Percentiles rank a stretch among this genome's conserved stretches.
Conservation (phyloP, 352 stramenopile species). For the Globisporangium alternatum region DNA sequence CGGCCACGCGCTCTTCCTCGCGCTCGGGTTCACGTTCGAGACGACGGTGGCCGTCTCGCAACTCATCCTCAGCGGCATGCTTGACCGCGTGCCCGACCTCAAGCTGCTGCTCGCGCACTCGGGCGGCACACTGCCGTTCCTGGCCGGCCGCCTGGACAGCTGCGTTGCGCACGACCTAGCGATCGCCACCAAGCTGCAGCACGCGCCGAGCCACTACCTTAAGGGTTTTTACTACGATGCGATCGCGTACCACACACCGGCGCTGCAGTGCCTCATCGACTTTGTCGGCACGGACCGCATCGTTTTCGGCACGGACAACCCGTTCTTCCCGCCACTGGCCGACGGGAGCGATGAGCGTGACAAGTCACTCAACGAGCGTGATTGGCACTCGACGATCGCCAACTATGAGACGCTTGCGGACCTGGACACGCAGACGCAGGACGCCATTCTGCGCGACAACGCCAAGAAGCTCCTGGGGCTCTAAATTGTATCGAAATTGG, state of each 20-base stretch:
- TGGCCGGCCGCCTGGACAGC: slow-evolving; percentile 54
- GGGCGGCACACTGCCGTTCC: slow-evolving; percentile 59
- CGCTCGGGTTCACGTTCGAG: slow-evolving; percentile 68
- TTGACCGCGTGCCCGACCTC: slow-evolving; percentile 48
- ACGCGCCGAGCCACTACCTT: slow-evolving; percentile 48
- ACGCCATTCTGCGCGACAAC: slow-evolving; percentile 40
- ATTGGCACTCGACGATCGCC: slow-evolving; percentile 39
- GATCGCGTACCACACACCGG: slow-evolving; percentile 51
- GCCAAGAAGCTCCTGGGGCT: slow-evolving; percentile 31
- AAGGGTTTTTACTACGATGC: slow-evolving; percentile 65
- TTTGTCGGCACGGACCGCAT: slow-evolving; percentile 48
- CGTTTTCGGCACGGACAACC: slow-evolving; percentile 67
- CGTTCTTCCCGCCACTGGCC: slow-evolving; percentile 51
- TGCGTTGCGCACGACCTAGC: slow-evolving; percentile 56
- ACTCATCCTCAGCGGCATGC: slow-evolving; percentile 50
- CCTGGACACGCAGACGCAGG: slow-evolving; percentile 29
- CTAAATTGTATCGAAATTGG: neutral
- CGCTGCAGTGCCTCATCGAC: slow-evolving; percentile 52
- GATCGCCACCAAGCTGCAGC: slow-evolving; percentile 33
- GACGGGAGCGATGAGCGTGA: slow-evolving; percentile 6
- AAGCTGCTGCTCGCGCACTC: slow-evolving; percentile 57
- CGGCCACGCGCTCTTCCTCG: slow-evolving; percentile 55
- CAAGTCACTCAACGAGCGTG: slow-evolving; percentile 21
- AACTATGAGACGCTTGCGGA: slow-evolving; percentile 54
- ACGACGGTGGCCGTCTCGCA: slow-evolving; percentile 58